Base-by-base conservation (phyloP, 1,284 basidiomycete genomes). In the Leccinum pallidistipes region DNA sequence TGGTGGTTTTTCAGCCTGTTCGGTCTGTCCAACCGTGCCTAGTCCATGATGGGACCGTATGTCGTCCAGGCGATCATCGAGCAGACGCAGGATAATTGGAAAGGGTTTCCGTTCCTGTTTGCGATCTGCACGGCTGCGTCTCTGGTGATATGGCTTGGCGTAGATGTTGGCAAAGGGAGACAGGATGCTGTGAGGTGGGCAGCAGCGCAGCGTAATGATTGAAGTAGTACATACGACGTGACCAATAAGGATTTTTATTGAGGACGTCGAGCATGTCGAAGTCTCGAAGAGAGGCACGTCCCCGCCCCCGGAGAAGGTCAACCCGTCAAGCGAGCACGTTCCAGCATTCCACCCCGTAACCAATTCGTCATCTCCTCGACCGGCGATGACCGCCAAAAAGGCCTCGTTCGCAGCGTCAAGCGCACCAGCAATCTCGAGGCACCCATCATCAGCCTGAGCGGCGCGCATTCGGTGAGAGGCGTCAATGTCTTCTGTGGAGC, bases 91-190 rank as follows among this genome's bases (percentile, higher is more conserved):
- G 83, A 87, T 73, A 92, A 89, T 71, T 93, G 91, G 85, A 83
- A 84, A 72, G 92, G 92, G 1, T 70, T 94, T 74, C 90, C 91
- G 3, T 94, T 95, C 79, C 78, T 94, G 8, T 91, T 94, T 65
- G 87, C 86, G 36, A 76, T 93, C 8, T 91, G 90, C 65, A 70
- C 78, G 1, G 75, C 79, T 29, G 88, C 90, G 5, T 86, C 86
- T 52, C 50, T 91, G 57, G 55, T 68, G 16, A 45, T 56, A 31
- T 56, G 55, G 55, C 24, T 56, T 32, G 55, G 55, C 6, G 55
- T 56, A 18, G 55, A 47, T 12, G 55, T 56, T 21, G 12, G 38
- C 8, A 56, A 49, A 50, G 55, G 43, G 43, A 56, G 55, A 32
- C 77, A 79, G 21, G 87, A 91, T 69, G 91, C 89, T 2, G 80